Evolutionary conservation across 805 yeast genomes (phyloP), one percentile per base, ranked within the genome.

Genomic region (Saccharomycopsis sp.): DNA sequence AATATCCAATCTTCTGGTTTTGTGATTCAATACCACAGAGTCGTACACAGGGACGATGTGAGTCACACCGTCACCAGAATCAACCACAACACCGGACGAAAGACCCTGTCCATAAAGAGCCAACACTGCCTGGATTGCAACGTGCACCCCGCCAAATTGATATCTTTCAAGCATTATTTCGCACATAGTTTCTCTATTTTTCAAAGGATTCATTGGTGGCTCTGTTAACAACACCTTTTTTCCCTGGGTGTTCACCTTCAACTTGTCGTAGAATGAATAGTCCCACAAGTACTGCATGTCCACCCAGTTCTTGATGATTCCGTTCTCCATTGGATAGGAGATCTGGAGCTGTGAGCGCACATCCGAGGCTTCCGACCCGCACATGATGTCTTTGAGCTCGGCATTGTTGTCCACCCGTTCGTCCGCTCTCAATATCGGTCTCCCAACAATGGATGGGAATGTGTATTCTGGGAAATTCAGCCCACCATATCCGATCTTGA

Each of bases 201-300:
- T 87, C 67, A 89, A 72, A 34, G 97, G 99, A 70, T 94, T 94
- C 94, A 94, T 87, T 61, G 99, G 99, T 18, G 99, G 98, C 75
- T 94, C 99, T 0, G 99, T 94, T 62, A 94, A 76, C 64, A 94
- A 77, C 51, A 94, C 82, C 71, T 92, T 92, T 65, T 83, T 80
- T 53, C 91, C 95, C 34, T 81, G 75, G 4, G 89, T 78, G 69
- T 88, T 86, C 57, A 88, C 76, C 69, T 89, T 80, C 89, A 94
- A 85, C 68, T 88, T 82, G 66, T 92, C 96, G 74, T 87, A 88
- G 71, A 94, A 92, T 20, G 98, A 92, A 71, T 92, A 94, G 73
- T 94, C 97, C 99, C 99, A 94, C 61, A 94, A 78, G 66, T 91
- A 91, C 67, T 90, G 97, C 98, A 94, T 94, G 71, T 94, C 99